Percentiles rank a stretch among this genome's conserved stretches.
These are phyloP conservation scores for Hylodesmum podocarpum DNA, from an alignment of 306 rosid genomes.

Conservation along the genomic window DNA sequence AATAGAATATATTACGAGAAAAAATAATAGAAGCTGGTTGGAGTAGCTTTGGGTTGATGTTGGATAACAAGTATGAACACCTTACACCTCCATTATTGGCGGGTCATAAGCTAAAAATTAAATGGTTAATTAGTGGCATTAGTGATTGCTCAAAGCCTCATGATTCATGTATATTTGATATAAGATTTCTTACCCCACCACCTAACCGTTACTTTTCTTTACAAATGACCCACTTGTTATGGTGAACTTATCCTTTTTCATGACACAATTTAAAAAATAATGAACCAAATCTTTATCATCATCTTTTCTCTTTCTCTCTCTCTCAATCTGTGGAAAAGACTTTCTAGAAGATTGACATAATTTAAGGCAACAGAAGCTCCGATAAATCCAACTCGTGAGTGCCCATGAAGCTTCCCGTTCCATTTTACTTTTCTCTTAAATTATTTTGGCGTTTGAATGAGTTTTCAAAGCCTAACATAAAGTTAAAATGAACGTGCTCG, in stretches of 20 bases:
- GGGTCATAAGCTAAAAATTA: conserved; percentile 34
- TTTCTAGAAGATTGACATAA: conserved; percentile 42
- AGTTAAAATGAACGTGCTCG: neutral
- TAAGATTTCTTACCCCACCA: conserved; percentile 49
- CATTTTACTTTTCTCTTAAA: neutral
- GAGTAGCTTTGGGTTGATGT: neutral
- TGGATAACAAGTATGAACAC: neutral
- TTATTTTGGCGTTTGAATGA: conserved; percentile 13
- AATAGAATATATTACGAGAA: neutral
- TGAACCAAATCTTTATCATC: conserved; percentile 12
- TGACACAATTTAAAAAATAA: conserved; percentile 7
- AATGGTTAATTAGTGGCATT: conserved; percentile 30
- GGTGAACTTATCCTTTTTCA: conserved; percentile 40
- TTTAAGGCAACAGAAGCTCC: conserved; percentile 36
- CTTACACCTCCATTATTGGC: conserved; percentile 33
- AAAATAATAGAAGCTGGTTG: neutral
- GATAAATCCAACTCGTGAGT: conserved; percentile 14
- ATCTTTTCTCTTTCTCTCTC: neutral
- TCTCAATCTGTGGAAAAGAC: conserved; percentile 35
- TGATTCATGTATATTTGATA: conserved; percentile 46
- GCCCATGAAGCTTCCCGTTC: neutral
- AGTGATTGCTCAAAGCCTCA: conserved; percentile 25
- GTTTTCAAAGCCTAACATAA: neutral
- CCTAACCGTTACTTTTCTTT: conserved; percentile 45
- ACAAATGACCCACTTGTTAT: conserved; percentile 42